Conservation (phyloP, 1,139 yeast species). For the Geotrichum carabidarum region DNA sequence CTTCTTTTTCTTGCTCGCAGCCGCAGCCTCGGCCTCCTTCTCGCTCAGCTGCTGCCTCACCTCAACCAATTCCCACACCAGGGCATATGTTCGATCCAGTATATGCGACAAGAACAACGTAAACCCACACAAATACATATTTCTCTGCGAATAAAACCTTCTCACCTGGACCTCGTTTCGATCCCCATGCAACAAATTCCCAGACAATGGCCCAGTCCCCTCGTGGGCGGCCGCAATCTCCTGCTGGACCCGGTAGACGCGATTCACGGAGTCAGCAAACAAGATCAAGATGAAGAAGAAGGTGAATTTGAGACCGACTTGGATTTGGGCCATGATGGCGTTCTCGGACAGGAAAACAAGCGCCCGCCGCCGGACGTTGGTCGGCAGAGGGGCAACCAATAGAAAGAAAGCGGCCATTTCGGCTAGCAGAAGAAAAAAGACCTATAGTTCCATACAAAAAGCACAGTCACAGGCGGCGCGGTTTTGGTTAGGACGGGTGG, state of each 20-base stretch:
- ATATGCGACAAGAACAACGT: conserved; percentile 85
- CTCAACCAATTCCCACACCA: conserved; percentile 71
- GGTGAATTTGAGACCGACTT: conserved; percentile 73
- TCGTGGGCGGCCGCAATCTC: conserved; percentile 41
- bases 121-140: conserved; percentile 93
- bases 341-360: conserved; percentile 62
- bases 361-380: conserved; percentile 62
- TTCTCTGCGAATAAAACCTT: conserved; percentile 92
- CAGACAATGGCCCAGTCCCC: conserved; percentile 15
- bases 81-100: conserved; percentile 75
- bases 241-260: conserved; percentile 65
- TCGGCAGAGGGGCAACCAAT: conserved; percentile 82
- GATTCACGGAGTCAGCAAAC: conserved; percentile 82
- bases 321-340: conserved; percentile 64
- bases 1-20: conserved; percentile 13
- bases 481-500: background rate
- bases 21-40: conserved; percentile 23
- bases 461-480: no score
- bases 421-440: conserved; percentile 64
- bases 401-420: conserved; percentile 81
- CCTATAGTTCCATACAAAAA: conserved; percentile 33
- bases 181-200: conserved; percentile 38
- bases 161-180: conserved; percentile 82
- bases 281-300: conserved; percentile 78
- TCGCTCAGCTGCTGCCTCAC: conserved; percentile 45